Evolutionary conservation across 257 asterid species (phyloP), one percentile per base, ranked within the genome.

Genomic region (Rauvolfia tetraphylla): DNA sequence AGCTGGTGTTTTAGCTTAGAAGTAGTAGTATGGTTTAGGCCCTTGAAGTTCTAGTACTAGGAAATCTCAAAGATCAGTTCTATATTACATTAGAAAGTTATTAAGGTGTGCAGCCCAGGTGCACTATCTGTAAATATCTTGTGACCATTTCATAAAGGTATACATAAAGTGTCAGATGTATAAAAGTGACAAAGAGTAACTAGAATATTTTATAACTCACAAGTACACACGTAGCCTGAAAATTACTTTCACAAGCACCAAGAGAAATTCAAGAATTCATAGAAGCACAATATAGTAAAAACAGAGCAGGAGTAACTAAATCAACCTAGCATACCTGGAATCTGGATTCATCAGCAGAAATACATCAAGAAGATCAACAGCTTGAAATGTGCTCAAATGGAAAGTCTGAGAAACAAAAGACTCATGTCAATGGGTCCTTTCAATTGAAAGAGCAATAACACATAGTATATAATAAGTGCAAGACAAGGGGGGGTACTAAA

Each of bases 331-430:
- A 59, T 87, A 93, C 97, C 97, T 92, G 75, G 86, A 29, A 78
- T 92, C 91, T n/a, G 98, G 99, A 81, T 87, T 88, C 99, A 95
- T 95, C 31, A 88, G 84, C 61, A 95, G 95, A 88, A 84, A 95
- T 74, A 84, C 84, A 83, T 90, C 97, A 84, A 95, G 85, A 81
- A 89, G 83, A 67, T 85, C 95, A 38, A 93, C 86, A 72, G 98
- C 98, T 87, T 93, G 97, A 82, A 86, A 77, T 75, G 90, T 82
- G 80, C 86, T 95, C 87, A 95, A 81, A 82, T 82, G 92, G 78
- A 88, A 83, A 31, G 85, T 79, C 99, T 95, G 95, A 75, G 81
- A 81, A 71, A 27, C 76, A 78, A 69, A 79, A 75, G 72, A 48
- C 46, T 67, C n/a, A 80, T 23, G 9, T 72, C 62, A 71, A 81